These are phyloP conservation scores for Leptographium procerum DNA, from an alignment of 2,329 filamentous ascomycete species.

Conservation along the genomic window DNA sequence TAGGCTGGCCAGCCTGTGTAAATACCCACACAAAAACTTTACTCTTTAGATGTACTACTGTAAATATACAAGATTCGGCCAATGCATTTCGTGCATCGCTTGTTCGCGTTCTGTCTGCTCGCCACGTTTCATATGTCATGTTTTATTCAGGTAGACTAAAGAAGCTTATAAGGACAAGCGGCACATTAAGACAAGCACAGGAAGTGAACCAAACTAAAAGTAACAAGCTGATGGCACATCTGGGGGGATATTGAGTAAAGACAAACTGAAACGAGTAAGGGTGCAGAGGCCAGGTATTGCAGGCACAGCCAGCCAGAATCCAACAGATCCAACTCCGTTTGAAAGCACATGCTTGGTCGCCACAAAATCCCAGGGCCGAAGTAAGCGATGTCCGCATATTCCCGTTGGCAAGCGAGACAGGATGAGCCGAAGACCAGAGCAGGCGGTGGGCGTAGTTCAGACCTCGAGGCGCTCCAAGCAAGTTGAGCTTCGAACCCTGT, in stretches of 20 bases:
- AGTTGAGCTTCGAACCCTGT: not conserved
- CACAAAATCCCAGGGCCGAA: not conserved
- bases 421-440: not conserved
- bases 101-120: not conserved
- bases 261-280: not conserved
- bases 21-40: not conserved
- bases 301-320: not conserved
- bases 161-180: not conserved
- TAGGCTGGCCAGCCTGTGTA: not conserved
- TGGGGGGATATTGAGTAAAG: slow-evolving; percentile 1
- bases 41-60: slow-evolving; percentile 1
- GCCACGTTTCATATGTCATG: not conserved
- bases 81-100: not conserved
- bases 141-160: slow-evolving; percentile 3
- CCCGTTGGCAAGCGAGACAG: not conserved
- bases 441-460: not conserved
- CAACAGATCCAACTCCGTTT: slow-evolving; percentile 2
- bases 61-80: not conserved
- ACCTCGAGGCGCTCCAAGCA: not conserved
- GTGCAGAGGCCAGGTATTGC: not conserved
- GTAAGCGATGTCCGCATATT: not conserved
- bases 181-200: not conserved
- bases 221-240: slow-evolving; percentile 1
- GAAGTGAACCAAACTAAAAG: not conserved
- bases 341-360: not conserved